Base-by-base conservation (phyloP, 306 rosid species). In the Quercus alba region DNA sequence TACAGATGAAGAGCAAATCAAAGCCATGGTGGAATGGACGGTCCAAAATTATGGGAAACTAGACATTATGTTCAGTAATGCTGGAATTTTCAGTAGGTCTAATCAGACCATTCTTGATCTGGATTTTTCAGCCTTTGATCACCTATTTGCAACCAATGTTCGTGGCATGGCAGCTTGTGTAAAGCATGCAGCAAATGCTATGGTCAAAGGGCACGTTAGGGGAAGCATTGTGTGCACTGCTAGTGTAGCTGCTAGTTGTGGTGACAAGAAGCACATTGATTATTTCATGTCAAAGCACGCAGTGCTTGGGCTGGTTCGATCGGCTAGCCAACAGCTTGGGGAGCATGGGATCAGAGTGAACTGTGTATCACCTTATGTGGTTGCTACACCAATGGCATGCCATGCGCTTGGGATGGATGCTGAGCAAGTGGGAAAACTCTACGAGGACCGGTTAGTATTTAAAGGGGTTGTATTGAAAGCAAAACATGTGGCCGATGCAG, bases 31-130 rank as follows among this genome's bases (percentile, higher is more conserved):
- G 5, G 80, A 84, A 1, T 72, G 82, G 0, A 86, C 92, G 3
- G 88, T 89, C 21, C 41, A 77, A 14, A 67, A 35, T 1, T 56
- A 83, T 19, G 88, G 89, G 0, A 84, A 75, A 1, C 57, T 92
- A 0, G 90, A 92, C 84, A 71, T 92, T 55, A 87, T 88, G 90
- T 86, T 92, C 77, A 87, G 91, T 85, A 89, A 85, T 72, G 93
- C 88, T 0, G 90, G 92, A 2, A 55, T 86, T 15, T 0, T 41
- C 0, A 86, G 85, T 49, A 55, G 35, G 8, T 71, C 77, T 4
- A 55, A 73, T 0, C 90, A 91, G 69, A 81, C 79, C 2, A 17
- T 86, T 1, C 18, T 81, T 10, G 88, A 91, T 23, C 88, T 89
- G 8, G 80, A 89, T 58, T 8, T 91, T 18, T 55, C 85, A 12